These are phyloP conservation scores for Stygiomarasmius scandens DNA, from an alignment of 1,284 basidiomycete genomes.

Conservation along the genomic window DNA sequence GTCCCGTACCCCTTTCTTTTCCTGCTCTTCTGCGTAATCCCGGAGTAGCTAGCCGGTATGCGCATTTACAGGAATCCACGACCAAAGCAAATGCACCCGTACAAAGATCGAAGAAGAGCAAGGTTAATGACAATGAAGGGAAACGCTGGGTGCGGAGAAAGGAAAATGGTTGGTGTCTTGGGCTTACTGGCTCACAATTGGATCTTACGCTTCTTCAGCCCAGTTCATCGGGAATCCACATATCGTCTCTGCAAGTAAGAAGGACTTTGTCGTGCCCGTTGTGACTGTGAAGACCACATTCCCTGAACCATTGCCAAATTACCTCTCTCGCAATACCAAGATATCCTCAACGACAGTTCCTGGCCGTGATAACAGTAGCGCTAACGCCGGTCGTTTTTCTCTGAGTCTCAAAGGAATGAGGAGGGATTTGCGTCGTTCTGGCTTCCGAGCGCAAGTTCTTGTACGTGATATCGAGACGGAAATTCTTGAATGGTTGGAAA, in stretches of 20 bases:
- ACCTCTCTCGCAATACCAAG: conserved; percentile 60
- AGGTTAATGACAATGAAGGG: conserved; percentile 65
- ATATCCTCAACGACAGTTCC: conserved; percentile 49
- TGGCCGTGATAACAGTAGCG: conserved; percentile 49
- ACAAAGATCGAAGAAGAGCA: conserved; percentile 38
- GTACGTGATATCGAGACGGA: conserved; percentile 69
- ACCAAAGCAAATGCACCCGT: conserved; percentile 15
- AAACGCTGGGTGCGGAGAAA: conserved; percentile 75
- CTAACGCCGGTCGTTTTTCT: conserved; percentile 75
- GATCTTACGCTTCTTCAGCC: conserved; percentile 40
- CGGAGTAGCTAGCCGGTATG: conserved; percentile 52
- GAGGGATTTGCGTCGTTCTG: conserved; percentile 61
- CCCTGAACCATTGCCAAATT: conserved; percentile 71
- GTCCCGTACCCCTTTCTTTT: conserved; percentile 65
- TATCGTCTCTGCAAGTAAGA: conserved; percentile 58
- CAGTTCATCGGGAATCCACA: conserved; percentile 72
- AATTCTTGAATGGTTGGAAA: conserved; percentile 61
- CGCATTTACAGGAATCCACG: conserved; percentile 43
- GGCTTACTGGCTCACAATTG: conserved; percentile 2
- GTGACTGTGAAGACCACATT: conserved; percentile 61
- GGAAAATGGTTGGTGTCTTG: conserved; percentile 64
- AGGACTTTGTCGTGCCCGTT: conserved; percentile 51
- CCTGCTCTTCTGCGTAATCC: conserved; percentile 67
- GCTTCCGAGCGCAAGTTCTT: conserved; percentile 60
- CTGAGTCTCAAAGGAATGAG: conserved; percentile 75